Conservation (phyloP, 345 rosid genomes). For the Cardiospermum halicacabum region DNA sequence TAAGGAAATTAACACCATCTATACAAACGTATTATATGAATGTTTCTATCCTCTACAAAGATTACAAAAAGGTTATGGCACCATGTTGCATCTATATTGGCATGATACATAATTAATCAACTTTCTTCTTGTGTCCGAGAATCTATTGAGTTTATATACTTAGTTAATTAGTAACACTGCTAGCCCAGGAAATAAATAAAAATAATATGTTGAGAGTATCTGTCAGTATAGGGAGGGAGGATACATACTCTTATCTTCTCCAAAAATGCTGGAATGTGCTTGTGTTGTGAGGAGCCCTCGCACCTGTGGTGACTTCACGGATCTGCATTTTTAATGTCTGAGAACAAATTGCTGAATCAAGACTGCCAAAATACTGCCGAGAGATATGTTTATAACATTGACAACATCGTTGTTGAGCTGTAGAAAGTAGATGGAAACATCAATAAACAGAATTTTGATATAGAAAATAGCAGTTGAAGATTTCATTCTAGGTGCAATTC, state of each 20-base stretch:
- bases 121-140: not conserved
- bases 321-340: constrained; percentile 24
- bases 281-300: not conserved
- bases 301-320: not conserved
- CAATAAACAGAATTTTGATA: not conserved
- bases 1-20: too few relatives aligned
- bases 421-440: constrained; percentile 20
- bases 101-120: not conserved
- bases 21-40: not conserved
- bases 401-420: constrained; percentile 95
- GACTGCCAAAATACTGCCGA: constrained; percentile 82
- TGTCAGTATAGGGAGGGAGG: not conserved
- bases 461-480: not conserved
- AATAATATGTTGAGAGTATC: too few relatives aligned
- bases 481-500: too few relatives aligned
- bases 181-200: not conserved
- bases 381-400: constrained; percentile 80
- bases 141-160: not conserved
- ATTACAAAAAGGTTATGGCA: not conserved
- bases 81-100: not conserved
- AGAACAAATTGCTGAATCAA: constrained; percentile 59
- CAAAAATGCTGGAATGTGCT: not conserved
- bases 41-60: too few relatives aligned
- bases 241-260: not conserved
- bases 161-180: not conserved